phyloP scores from a whole-genome alignment of 192 early-diverging fungal species.

The Coemansia sp. region DNA sequence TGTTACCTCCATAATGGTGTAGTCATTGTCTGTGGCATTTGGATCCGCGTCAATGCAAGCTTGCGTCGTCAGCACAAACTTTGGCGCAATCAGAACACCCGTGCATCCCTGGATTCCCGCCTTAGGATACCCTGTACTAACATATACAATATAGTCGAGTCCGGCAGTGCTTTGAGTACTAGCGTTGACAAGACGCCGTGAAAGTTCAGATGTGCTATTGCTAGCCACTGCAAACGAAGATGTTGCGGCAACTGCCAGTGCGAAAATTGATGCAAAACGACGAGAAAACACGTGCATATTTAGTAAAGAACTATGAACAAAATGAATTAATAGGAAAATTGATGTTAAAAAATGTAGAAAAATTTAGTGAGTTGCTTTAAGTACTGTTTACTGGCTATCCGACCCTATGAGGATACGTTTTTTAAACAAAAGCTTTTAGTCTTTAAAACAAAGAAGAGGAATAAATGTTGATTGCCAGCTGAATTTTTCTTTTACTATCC shows the following conservation, averaged over 20 bases:
- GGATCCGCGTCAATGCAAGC: background rate
- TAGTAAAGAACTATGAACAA: too few relatives aligned
- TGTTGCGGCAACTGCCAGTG: background rate
- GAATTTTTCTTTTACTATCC: background rate
- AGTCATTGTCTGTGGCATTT: background rate
- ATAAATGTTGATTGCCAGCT: background rate
- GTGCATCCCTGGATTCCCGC: conserved; percentile 9
- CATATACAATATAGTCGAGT: conserved; percentile 8
- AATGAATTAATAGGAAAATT: background rate
- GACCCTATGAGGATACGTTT: too few relatives aligned
- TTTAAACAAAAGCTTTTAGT: background rate
- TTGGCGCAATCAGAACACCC: conserved; percentile 15
- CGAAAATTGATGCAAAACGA: background rate
- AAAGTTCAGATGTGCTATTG: conserved; percentile 1
- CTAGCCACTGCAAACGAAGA: background rate
- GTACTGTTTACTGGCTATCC: too few relatives aligned
- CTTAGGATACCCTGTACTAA: background rate
- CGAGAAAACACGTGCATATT: background rate
- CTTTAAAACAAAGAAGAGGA: background rate
- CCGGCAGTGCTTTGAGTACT: background rate
- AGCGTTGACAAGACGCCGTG: conserved; percentile 2
- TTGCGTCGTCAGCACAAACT: conserved; percentile 11
- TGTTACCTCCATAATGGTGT: background rate
- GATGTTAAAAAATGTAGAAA: background rate
- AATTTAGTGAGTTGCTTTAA: background rate